These are phyloP conservation scores for Hypocreales sp. DNA, from an alignment of 2,329 filamentous ascomycete species.

Conservation along the genomic window DNA sequence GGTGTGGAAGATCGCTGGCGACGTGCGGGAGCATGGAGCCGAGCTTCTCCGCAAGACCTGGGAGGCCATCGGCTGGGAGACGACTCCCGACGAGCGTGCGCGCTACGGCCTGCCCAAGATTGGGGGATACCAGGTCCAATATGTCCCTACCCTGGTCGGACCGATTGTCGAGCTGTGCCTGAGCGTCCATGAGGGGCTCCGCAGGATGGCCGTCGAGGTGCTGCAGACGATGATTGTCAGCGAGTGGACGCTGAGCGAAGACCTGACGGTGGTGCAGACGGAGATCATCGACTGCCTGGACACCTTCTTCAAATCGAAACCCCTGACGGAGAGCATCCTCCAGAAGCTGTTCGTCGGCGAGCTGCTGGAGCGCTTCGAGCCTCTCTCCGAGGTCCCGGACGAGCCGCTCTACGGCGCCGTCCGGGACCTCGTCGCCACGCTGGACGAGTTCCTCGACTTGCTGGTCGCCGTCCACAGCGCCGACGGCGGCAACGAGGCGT, in stretches of 20 bases:
- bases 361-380: constrained; percentile 65
- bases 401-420: constrained; percentile 65
- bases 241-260: constrained; percentile 92
- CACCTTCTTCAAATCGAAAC: constrained; percentile 74
- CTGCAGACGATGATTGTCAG: constrained; percentile 96
- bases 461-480: constrained; percentile 78
- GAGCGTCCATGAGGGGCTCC: constrained; percentile 83
- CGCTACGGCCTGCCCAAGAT: constrained; percentile 70
- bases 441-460: constrained; percentile 83
- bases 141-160: constrained; percentile 80
- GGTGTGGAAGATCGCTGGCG: constrained; percentile 97
- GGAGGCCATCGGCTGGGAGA: constrained; percentile 96
- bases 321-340: constrained; percentile 72
- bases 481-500: constrained; percentile 57
- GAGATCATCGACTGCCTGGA: constrained; percentile 95
- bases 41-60: constrained; percentile 73
- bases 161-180: constrained; percentile 89
- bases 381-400: constrained; percentile 47
- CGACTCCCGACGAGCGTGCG: constrained; percentile 59
- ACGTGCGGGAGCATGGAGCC: constrained; percentile 83
- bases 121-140: constrained; percentile 96
- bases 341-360: constrained; percentile 89
- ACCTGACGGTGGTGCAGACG: constrained; percentile 79
- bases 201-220: constrained; percentile 81
- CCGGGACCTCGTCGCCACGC: constrained; percentile 63